Percentiles rank a stretch among this genome's conserved stretches.
These are phyloP conservation scores for Scheffersomyces lignicola DNA, from an alignment of 1,139 yeast species.

Conservation along the genomic window DNA sequence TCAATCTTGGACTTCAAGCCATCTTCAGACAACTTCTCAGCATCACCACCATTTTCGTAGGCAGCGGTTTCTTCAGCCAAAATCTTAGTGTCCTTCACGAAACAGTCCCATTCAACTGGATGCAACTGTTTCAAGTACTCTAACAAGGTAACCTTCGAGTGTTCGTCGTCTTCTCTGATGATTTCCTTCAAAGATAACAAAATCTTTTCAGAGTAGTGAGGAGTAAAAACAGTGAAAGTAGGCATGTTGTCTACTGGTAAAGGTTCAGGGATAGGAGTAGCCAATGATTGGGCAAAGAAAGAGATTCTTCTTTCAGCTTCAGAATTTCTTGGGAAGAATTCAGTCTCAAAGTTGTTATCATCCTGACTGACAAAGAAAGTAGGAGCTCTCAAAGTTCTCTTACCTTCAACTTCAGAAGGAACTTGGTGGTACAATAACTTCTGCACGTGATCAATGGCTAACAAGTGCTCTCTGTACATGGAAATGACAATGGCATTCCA, in stretches of 20 bases:
- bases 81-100: slow-evolving; percentile 96
- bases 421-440: slow-evolving; percentile 96
- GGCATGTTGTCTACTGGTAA: slow-evolving; percentile 99
- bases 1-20: slow-evolving; percentile 89
- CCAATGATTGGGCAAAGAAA: slow-evolving; percentile 96
- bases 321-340: slow-evolving; percentile 92
- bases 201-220: slow-evolving; percentile 97
- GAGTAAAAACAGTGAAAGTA: slow-evolving; percentile 94
- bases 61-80: slow-evolving; percentile 97
- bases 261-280: slow-evolving; percentile 98
- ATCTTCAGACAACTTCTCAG: slow-evolving; percentile 62
- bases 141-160: slow-evolving; percentile 91
- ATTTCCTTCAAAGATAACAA: slow-evolving; percentile 92
- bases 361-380: slow-evolving; percentile 98
- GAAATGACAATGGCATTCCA: slow-evolving; percentile 99
- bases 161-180: slow-evolving; percentile 98
- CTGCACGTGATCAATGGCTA: slow-evolving; percentile 98
- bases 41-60: slow-evolving; percentile 67
- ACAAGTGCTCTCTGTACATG: slow-evolving; percentile 96
- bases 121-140: slow-evolving; percentile 97
- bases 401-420: slow-evolving; percentile 95
- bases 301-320: slow-evolving; percentile 99
- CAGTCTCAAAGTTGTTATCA: slow-evolving; percentile 91
- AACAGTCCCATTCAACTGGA: slow-evolving; percentile 99
- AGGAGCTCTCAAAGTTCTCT: slow-evolving; percentile 97